Percentiles rank a stretch among this genome's conserved stretches.
These are phyloP conservation scores for Adansonia digitata DNA, from an alignment of 345 rosid genomes.

Conservation along the genomic window DNA sequence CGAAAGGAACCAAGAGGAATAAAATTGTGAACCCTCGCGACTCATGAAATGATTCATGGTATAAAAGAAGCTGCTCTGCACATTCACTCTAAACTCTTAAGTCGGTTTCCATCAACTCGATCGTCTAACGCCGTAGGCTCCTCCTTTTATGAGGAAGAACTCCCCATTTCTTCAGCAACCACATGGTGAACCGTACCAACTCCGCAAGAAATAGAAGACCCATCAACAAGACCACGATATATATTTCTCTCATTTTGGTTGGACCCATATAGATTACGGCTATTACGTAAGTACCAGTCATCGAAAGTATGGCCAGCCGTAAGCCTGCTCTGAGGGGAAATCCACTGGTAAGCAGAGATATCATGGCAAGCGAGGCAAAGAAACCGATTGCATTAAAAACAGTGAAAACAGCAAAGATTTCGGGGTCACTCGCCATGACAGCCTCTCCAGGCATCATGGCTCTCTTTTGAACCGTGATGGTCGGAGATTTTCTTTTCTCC, in stretches of 20 bases:
- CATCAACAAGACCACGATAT: constrained; percentile 6
- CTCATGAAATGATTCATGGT: no score
- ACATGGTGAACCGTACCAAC: background rate
- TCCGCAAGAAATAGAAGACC: background rate
- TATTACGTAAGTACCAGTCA: background rate
- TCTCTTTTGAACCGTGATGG: background rate
- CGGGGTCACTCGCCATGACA: constrained; percentile 11
- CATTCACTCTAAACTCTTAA: background rate
- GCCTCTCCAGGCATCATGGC: constrained; percentile 2
- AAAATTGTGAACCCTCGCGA: no score
- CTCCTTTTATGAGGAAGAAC: background rate
- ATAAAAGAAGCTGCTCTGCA: no score
- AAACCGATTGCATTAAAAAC: constrained; percentile 5
- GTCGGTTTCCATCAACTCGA: background rate
- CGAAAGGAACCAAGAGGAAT: no score
- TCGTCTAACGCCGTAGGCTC: background rate
- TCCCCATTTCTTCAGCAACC: constrained; percentile 7
- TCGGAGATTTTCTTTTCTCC: background rate
- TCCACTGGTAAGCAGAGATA: constrained; percentile 2
- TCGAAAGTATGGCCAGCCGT: constrained; percentile 7
- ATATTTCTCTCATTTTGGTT: constrained; percentile 8
- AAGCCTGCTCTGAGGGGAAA: constrained; percentile 9
- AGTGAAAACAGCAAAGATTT: constrained; percentile 1
- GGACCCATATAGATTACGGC: constrained; percentile 7
- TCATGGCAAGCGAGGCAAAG: constrained; percentile 9